Percentiles rank a stretch among this genome's conserved stretches.
Conservation (phyloP, 2,329 filamentous ascomycete species). For the Colletotrichum tabaci region DNA sequence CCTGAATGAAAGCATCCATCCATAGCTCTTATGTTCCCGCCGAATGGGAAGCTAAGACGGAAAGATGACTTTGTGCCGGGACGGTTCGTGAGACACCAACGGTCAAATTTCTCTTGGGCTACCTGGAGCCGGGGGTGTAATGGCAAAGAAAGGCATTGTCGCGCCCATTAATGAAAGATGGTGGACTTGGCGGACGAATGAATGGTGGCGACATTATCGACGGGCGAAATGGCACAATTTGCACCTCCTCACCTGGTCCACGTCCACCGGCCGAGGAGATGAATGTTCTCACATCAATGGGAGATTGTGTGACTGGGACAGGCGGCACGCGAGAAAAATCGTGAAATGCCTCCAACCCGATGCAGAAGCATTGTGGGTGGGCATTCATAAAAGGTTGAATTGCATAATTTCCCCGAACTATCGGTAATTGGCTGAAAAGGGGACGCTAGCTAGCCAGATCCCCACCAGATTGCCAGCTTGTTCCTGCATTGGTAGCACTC, state of each 20-base stretch:
- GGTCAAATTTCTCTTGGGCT: conserved; percentile 12
- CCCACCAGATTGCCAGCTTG: conserved; percentile 1
- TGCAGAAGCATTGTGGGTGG: conserved; percentile 18
- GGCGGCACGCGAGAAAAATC: conserved; percentile 14
- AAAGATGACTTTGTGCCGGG: conserved; percentile 1
- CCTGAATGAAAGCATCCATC: not conserved
- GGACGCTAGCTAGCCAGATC: not conserved
- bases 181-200: conserved; percentile 3
- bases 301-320: conserved; percentile 9
- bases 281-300: not conserved
- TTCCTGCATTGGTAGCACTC: conserved; percentile 21
- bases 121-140: conserved; percentile 1
- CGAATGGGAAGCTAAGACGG: conserved; percentile 3
- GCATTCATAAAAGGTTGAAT: conserved; percentile 39
- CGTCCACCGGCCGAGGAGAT: not conserved
- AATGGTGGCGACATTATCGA: conserved; percentile 14
- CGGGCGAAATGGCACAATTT: conserved; percentile 11
- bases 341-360: conserved; percentile 23
- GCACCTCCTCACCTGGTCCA: conserved; percentile 4
- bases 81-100: conserved; percentile 30
- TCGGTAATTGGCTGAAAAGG: conserved; percentile 14
- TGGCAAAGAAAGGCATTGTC: conserved; percentile 26
- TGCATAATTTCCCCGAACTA: conserved; percentile 39
- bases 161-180: not conserved
- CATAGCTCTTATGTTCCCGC: too few species aligned